These are phyloP conservation scores for Recurvomyces mirabilis DNA, from an alignment of 495 filamentous ascomycete species.

Conservation along the genomic window DNA sequence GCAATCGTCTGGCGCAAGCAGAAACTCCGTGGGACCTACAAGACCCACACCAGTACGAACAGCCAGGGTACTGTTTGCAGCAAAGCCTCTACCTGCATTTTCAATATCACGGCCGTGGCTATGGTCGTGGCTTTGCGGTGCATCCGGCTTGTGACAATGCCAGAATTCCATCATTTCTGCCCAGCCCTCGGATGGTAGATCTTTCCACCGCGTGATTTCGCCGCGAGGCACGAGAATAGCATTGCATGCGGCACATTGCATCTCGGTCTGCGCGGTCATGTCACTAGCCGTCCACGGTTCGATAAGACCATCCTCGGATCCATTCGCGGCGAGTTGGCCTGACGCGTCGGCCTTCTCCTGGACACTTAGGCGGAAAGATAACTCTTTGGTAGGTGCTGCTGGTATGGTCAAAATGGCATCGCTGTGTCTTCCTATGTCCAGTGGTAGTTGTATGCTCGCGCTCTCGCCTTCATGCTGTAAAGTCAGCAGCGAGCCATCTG, in stretches of 20 bases:
- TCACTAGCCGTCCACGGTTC: slow-evolving; percentile 66
- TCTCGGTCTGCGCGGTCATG: slow-evolving; percentile 40
- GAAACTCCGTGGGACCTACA: slow-evolving; percentile 66
- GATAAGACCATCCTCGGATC: slow-evolving; percentile 32
- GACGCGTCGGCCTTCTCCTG: slow-evolving; percentile 27
- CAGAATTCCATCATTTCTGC: slow-evolving; percentile 99
- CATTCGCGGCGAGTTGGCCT: neutral
- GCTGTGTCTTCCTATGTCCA: slow-evolving; percentile 36
- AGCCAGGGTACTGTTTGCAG: slow-evolving; percentile 55
- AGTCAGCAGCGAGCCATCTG: slow-evolving; percentile 40
- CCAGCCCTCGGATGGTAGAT: slow-evolving; percentile 93
- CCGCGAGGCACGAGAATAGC: slow-evolving; percentile 34
- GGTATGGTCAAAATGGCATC: slow-evolving; percentile 32
- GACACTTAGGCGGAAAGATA: slow-evolving; percentile 64
- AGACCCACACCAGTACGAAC: slow-evolving; percentile 57
- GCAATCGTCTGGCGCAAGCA: slow-evolving; percentile 57
- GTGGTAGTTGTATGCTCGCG: slow-evolving; percentile 55
- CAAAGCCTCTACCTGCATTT: slow-evolving; percentile 50
- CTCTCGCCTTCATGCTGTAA: slow-evolving; percentile 43
- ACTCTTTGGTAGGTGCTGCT: slow-evolving; percentile 28
- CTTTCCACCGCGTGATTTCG: slow-evolving; percentile 62
- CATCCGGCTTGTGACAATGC: slow-evolving; percentile 84
- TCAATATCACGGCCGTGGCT: too few relatives aligned
- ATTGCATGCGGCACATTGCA: slow-evolving; percentile 56
- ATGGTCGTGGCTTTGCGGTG: slow-evolving; percentile 29